Base-by-base conservation (phyloP, 306 rosid genomes). In the Trifolium pratense region DNA sequence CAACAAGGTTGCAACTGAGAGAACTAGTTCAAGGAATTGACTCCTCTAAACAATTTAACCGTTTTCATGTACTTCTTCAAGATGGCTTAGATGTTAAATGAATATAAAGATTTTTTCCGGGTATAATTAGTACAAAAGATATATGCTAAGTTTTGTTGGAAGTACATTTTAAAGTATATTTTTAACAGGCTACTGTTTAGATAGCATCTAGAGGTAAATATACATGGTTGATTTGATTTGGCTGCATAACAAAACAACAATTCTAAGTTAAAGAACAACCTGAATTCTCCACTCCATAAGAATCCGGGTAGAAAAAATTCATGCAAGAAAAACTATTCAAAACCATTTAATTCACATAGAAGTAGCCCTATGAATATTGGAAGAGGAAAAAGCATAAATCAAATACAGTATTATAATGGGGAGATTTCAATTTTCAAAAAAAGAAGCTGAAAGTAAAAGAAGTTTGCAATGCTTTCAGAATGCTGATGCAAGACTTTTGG, bases 201-300 rank as follows among this genome's bases (percentile, higher is more conserved):
- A 73, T 56, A 21, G 25, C 72, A 74, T 37, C 60, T 29, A 53
- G 56, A 70, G 51, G 55, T 75, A 62, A 63, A 80, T 62, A 69
- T 57, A 39, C 39, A 53, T 63, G 56, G 53, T n/a, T 11, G 43
- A 56, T 43, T 16, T 63, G 64, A 75, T 32, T 39, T 32, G 17
- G 34, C 43, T 75, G 25, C 31, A 62, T 63, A 52, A 21, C 55
- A 31, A 43, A 77, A 70, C 37, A 52, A 3, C 21, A 11, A 37
- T 7, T 26, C 59, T 21, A 73, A 9, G 31, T 59, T 40, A 64
- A 25, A 36, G 12, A 60, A 68, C 15, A 75, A 65, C 39, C 23
- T 21, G 66, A 79, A 58, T 57, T 76, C 25, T 18, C 36, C 15
- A 39, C 64, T 16, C 0, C 31, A 51, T 37, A 20, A 52, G 51